A percentile compares a stretch with the other conserved stretches of the same genome.
These are phyloP conservation scores for Curvularia hawaiiensis DNA, from an alignment of 2,329 filamentous ascomycete genomes.

Conservation along the genomic window DNA sequence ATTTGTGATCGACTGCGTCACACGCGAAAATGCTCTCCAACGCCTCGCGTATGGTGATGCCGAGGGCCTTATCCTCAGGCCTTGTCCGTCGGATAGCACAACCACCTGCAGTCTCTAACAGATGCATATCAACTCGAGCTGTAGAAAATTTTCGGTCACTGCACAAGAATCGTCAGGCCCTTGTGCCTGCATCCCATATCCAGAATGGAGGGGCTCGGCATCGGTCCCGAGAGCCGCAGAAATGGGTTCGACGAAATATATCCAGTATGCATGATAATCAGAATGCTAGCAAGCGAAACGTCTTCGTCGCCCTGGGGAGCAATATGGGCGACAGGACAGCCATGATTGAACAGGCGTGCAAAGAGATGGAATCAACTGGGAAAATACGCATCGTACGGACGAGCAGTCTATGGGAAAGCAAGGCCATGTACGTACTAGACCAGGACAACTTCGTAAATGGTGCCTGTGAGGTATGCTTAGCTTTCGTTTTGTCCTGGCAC, in stretches of 20 bases:
- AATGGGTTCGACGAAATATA: background rate
- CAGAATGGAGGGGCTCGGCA: background rate
- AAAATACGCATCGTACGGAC: conserved; percentile 78
- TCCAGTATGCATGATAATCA: background rate
- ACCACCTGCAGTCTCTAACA: background rate
- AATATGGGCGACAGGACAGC: conserved; percentile 86
- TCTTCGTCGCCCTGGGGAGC: conserved; percentile 88
- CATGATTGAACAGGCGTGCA: conserved; percentile 84
- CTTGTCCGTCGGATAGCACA: background rate
- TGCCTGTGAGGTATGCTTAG: conserved; percentile 76
- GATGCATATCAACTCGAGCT: background rate
- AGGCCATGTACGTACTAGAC: conserved; percentile 94
- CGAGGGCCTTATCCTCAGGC: background rate
- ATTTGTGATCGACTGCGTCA: conserved; percentile 21
- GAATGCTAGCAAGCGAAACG: conserved; percentile 44
- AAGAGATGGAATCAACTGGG: conserved; percentile 69
- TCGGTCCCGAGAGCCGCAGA: background rate
- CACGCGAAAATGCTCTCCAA: conserved; percentile 19
- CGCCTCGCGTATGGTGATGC: conserved; percentile 7
- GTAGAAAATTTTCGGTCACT: conserved; percentile 4
- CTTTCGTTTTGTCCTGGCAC: background rate
- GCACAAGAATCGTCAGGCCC: background rate
- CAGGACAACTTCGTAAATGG: conserved; percentile 91
- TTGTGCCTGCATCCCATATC: background rate
- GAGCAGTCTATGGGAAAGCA: conserved; percentile 91